Percentiles rank a stretch among this genome's conserved stretches.
These are phyloP conservation scores for Chrysanthemum lavandulifolium DNA, from an alignment of 129 eudicot species.

Conservation along the genomic window DNA sequence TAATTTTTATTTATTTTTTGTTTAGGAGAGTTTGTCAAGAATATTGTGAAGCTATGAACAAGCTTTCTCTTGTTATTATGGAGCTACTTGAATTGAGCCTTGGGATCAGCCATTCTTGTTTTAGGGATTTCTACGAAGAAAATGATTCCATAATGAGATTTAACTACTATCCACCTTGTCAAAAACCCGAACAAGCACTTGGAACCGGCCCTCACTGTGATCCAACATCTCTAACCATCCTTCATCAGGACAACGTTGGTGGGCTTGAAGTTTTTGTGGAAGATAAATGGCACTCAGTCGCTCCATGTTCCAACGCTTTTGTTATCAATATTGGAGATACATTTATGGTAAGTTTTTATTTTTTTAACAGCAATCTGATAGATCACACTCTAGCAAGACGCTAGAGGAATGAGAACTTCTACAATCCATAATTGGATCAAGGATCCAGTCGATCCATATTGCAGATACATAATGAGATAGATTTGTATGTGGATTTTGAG, in stretches of 20 bases:
- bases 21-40: conserved; percentile 66
- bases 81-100: conserved; percentile 77
- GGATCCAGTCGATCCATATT: not conserved
- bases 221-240: conserved; percentile 83
- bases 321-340: conserved; percentile 95
- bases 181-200: conserved; percentile 64
- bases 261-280: conserved; percentile 85
- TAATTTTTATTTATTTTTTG: not conserved
- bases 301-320: conserved; percentile 71
- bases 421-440: no score
- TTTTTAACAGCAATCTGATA: no score
- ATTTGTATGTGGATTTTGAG: conserved; percentile 1
- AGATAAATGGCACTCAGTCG: conserved; percentile 73
- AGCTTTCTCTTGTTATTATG: conserved; percentile 61
- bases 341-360: conserved; percentile 57
- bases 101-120: conserved; percentile 53
- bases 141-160: conserved; percentile 83
- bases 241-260: conserved; percentile 86
- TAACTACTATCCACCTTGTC: conserved; percentile 83
- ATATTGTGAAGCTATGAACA: conserved; percentile 77
- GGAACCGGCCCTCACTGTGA: conserved; percentile 98
- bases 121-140: conserved; percentile 66
- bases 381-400: no score
- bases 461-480: not conserved
- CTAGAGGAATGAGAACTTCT: no score